Evolutionary conservation across 2,329 filamentous ascomycete species (phyloP), one percentile per base, ranked within the genome.

Genomic region (Aspergillus sp.): DNA sequence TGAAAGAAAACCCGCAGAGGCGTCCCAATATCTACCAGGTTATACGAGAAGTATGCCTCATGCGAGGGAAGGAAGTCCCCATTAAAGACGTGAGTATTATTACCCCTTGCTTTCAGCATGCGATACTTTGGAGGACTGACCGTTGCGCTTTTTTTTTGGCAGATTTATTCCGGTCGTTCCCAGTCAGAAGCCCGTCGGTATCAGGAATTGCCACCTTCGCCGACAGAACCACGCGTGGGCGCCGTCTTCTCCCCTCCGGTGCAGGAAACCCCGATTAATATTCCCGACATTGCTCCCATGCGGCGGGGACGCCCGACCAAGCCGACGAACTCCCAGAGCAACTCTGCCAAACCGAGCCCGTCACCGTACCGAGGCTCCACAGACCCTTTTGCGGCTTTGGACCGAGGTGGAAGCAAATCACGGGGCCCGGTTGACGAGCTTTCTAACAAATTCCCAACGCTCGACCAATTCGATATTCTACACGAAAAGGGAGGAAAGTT

Each of bases 21-120:
- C 80, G 93, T 52, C 93, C 93, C 3, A 97, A 91, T 62, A 94
- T 98, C 51, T 98, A 95, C 63, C 86, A 96, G 66, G 88, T 94
- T 3, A 74, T 98, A 30, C 81, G 82, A 52, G 90, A 97, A 70
- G 81, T 85, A 29, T 96, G 90, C 67, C 74, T 79, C 33, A 94
- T 98, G 88, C 86, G 93, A 63, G 87, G 89, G 46, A 84, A 84
- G 50, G 83, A 90, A 54, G 78, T 90, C 7, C 90, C 90, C 0
- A 86, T 98, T 57, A 85, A 87, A 72, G 90, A 98, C 71, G 88
- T 94, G 73, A 65, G 85, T 68, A 9, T 12, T n/a, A 6, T 12
- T n/a, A 6, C 4, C 10, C 7, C 9, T 26, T 4, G 9, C 4
- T 19, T 8, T 39, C 12, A 5, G 19, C 19, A 19, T 19, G 19